Conservation (phyloP, 768 basidiomycete genomes). For the Paxillus involutus region DNA sequence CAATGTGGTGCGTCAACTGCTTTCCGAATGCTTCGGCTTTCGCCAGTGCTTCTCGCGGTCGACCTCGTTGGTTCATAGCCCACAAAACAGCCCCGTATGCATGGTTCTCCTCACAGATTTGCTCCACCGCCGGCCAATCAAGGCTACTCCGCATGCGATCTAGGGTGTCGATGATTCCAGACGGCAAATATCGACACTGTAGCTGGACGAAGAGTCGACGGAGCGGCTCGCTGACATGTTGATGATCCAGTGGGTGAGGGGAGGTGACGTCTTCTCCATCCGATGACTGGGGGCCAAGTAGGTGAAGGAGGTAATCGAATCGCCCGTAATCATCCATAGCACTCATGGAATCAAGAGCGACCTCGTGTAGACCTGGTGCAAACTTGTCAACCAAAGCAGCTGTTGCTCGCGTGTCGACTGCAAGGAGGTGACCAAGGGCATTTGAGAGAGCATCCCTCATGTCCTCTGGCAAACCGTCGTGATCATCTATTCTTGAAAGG, state of each 20-base stretch:
- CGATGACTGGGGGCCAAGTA: slow-evolving; percentile 54
- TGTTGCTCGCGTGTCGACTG: slow-evolving; percentile 59
- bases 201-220: slow-evolving; percentile 68
- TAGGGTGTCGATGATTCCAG: slow-evolving; percentile 61
- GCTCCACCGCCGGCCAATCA: slow-evolving; percentile 54
- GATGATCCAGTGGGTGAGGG: slow-evolving; percentile 34
- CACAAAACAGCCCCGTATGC: slow-evolving; percentile 82
- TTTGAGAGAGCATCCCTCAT: slow-evolving; percentile 52
- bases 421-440: slow-evolving; percentile 65
- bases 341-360: slow-evolving; percentile 54
- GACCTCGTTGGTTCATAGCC: slow-evolving; percentile 66
- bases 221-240: slow-evolving; percentile 47
- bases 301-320: slow-evolving; percentile 73
- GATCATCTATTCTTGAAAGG: slow-evolving; percentile 44
- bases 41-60: slow-evolving; percentile 61
- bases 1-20: slow-evolving; percentile 45
- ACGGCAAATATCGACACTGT: slow-evolving; percentile 70
- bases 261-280: slow-evolving; percentile 38
- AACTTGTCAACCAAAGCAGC: slow-evolving; percentile 72
- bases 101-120: slow-evolving; percentile 63
- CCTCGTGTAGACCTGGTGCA: slow-evolving; percentile 62
- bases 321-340: slow-evolving; percentile 49
- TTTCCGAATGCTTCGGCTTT: slow-evolving; percentile 64
- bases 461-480: slow-evolving; percentile 53
- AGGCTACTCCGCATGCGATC: slow-evolving; percentile 49